Evolutionary conservation across 768 basidiomycete genomes (phyloP).

Genomic region (Xerocomellus dryophilus): DNA sequence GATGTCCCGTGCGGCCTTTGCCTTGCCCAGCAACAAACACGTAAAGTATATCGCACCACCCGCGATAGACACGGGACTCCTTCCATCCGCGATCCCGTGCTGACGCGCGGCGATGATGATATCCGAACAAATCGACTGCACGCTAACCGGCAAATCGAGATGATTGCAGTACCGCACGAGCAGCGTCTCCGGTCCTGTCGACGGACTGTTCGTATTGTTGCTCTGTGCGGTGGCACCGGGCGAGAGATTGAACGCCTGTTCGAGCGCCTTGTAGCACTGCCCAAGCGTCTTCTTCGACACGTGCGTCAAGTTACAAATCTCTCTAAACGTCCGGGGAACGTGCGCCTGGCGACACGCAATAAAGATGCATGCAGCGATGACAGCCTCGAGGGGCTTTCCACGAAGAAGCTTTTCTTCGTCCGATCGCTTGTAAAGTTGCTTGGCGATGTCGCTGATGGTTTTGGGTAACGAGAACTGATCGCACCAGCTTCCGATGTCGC

Average conservation of each 20-base stretch:
- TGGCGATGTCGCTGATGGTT: constrained; percentile 92
- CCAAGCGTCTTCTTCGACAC: constrained; percentile 94
- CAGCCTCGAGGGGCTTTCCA: constrained; percentile 87
- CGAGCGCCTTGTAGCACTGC: constrained; percentile 89
- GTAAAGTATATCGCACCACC: constrained; percentile 95
- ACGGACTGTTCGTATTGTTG: constrained; percentile 36
- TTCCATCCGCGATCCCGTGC: constrained; percentile 87
- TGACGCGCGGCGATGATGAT: constrained; percentile 79
- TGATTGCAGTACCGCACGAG: constrained; percentile 94
- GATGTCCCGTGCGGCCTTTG: constrained; percentile 80
- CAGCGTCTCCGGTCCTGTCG: constrained; percentile 78
- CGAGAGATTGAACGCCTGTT: constrained; percentile 83
- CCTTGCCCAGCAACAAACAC: constrained; percentile 71
- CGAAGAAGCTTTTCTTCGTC: constrained; percentile 93
- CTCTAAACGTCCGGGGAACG: constrained; percentile 93
- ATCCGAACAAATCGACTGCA: constrained; percentile 80
- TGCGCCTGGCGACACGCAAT: constrained; percentile 95
- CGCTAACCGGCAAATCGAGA: constrained; percentile 75
- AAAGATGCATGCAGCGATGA: constrained; percentile 97
- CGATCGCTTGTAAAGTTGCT: constrained; percentile 95
- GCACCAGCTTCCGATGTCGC: constrained; percentile 90
- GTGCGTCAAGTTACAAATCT: constrained; percentile 89
- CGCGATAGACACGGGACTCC: constrained; percentile 98
- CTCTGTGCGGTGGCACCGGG: constrained; percentile 70
- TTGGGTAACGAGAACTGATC: constrained; percentile 93